Evolutionary conservation across 2,329 filamentous ascomycete species (phyloP).

Genomic region (Trichocomaceae sp.): DNA sequence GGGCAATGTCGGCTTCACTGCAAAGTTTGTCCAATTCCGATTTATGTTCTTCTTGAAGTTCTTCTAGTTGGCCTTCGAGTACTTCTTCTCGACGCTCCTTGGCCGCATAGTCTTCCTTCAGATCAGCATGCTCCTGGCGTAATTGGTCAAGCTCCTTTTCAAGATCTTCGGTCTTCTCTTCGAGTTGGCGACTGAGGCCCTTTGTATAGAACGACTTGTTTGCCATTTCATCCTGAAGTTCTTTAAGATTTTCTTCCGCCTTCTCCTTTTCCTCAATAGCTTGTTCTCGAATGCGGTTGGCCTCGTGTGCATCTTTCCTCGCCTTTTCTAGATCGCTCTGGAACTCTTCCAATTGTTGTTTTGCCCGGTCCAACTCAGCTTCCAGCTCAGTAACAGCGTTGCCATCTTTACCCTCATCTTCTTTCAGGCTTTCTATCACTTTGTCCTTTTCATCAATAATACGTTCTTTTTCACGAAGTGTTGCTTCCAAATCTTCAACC

Average conservation of each 20-base stretch:
- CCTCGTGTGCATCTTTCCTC: constrained; percentile 31
- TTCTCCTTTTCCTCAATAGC: constrained; percentile 48
- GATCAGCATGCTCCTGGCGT: constrained; percentile 39
- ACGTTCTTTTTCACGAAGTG: constrained; percentile 68
- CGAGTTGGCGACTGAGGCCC: constrained; percentile 65
- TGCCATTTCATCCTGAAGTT: constrained; percentile 67
- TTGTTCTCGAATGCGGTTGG: constrained; percentile 42
- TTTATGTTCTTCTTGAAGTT: constrained; percentile 34
- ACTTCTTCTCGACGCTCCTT: constrained; percentile 37
- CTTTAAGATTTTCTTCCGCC: constrained; percentile 51
- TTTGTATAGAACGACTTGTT: constrained; percentile 73
- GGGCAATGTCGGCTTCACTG: constrained; percentile 39
- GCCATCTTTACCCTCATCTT: constrained; percentile 38
- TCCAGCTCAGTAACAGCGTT: constrained; percentile 43
- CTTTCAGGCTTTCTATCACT: constrained; percentile 61
- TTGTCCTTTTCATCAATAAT: constrained; percentile 68
- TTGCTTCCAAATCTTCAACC: constrained; percentile 67
- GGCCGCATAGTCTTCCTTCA: constrained; percentile 40
- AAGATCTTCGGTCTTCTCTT: constrained; percentile 61
- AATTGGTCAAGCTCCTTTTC: constrained; percentile 58
- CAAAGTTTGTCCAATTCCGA: constrained; percentile 33
- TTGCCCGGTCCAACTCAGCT: constrained; percentile 43
- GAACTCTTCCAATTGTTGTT: constrained; percentile 39
- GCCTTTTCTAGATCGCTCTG: constrained; percentile 37
- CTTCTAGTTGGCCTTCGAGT: constrained; percentile 47